Evolutionary conservation across 164 flowering plant species (phyloP), one percentile per base, ranked within the genome.

Genomic region (Vitis rotundifolia): DNA sequence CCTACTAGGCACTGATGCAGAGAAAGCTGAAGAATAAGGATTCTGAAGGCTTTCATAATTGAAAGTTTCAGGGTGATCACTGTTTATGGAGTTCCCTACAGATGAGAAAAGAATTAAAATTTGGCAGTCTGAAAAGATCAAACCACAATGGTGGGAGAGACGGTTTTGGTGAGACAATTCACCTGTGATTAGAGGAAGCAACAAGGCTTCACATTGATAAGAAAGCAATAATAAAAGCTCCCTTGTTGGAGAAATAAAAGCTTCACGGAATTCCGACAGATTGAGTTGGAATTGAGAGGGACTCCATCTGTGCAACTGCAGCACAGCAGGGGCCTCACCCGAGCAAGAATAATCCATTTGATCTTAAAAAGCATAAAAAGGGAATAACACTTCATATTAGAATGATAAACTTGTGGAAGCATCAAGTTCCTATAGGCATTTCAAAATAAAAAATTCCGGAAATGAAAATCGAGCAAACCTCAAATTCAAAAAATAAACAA

Each of bases 211-310:
- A 70, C 73, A 70, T 18, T 88, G 86, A 77, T 81, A 69, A 0
- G 99, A 93, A 69, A 82, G 89, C 78, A 96, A 70, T 37, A 92
- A 70, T 66, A 96, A 68, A 2, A 84, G 68, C 82, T 88, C 88
- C 74, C 97, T 86, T 18, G 97, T 83, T 2, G 99, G 99, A 68
- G 99, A 96, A 7, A 96, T 82, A 78, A 85, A 92, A 69, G 90
- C 94, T 73, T 92, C 94, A 37, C 80, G 82, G 69, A 80, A 93
- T 63, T 89, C 86, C 18, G 92, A 81, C 4, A 88, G 78, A 65
- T 91, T 77, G n/a, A 85, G 68, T 50, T 83, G 83, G 50, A 77
- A 49, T 28, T 76, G 80, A 26, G 88, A 82, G 50, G 88, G 79
- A 31, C 59, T 76, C 99, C 97, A 96, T 65, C 80, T 93, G 47